phyloP scores from a whole-genome alignment of 768 basidiomycete genomes.

The Suillus ampliporus region DNA sequence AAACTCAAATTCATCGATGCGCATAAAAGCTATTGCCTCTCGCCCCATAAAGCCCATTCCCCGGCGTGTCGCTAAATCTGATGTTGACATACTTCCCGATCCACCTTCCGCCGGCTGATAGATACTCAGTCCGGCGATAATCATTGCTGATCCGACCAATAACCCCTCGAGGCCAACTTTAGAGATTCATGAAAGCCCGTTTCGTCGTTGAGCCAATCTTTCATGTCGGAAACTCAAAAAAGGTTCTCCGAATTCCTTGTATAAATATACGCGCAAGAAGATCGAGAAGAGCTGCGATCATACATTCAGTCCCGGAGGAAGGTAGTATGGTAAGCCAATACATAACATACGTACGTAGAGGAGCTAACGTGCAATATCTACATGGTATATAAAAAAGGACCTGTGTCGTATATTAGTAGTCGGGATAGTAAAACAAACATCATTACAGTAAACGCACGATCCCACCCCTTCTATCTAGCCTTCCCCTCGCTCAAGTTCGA shows the following conservation, averaged over 20 bases:
- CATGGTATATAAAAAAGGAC: conserved; percentile 1
- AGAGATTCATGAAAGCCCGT: background rate
- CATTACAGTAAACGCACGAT: background rate
- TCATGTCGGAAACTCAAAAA: background rate
- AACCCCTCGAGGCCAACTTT: background rate
- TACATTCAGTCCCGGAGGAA: background rate
- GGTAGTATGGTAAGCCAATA: conserved; percentile 3
- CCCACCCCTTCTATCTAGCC: conserved; percentile 17
- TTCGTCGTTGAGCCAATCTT: background rate
- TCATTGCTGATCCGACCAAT: background rate
- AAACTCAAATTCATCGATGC: conserved; percentile 23
- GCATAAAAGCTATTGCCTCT: conserved; percentile 47
- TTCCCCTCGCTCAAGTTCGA: conserved; percentile 35
- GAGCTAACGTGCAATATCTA: background rate
- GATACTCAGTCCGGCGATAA: background rate
- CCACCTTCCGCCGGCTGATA: background rate
- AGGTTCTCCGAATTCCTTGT: background rate
- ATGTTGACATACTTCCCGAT: conserved; percentile 37
- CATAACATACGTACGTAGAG: background rate
- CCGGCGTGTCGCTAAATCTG: conserved; percentile 35
- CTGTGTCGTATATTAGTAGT: background rate
- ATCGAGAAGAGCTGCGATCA: background rate
- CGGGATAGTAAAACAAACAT: background rate
- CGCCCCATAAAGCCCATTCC: conserved; percentile 56
- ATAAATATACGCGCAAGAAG: background rate